These are phyloP conservation scores for Nicotiana rustica DNA, from an alignment of 305 asterid genomes.

Conservation along the genomic window DNA sequence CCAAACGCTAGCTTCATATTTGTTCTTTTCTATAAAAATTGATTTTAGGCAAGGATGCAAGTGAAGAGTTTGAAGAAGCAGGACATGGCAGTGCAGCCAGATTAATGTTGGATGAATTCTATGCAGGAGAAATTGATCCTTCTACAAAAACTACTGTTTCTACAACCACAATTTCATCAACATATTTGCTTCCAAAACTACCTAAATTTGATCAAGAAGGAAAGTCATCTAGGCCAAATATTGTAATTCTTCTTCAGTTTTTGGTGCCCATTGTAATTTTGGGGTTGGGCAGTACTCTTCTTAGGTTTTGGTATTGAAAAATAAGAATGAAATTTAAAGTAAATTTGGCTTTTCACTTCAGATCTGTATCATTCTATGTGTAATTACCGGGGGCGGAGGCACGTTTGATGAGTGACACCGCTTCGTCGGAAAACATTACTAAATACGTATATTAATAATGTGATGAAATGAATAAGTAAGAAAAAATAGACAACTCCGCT, in stretches of 20 bases:
- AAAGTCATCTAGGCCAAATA: conserved; percentile 22
- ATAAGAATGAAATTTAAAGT: neutral
- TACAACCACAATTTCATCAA: neutral
- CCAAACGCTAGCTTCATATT: too few species aligned
- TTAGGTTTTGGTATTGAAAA: conserved; percentile 27
- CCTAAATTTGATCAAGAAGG: neutral
- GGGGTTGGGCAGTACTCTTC: conserved; percentile 40
- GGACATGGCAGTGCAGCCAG: conserved; percentile 87
- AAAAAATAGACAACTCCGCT: too few species aligned
- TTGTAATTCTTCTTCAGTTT: conserved; percentile 33
- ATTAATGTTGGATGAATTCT: conserved; percentile 78
- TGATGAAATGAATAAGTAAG: too few species aligned
- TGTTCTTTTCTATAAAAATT: too few species aligned
- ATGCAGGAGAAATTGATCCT: conserved; percentile 63
- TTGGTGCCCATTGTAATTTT: conserved; percentile 41
- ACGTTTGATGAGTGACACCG: too few species aligned
- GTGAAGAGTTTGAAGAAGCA: conserved; percentile 77
- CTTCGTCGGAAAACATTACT: too few species aligned
- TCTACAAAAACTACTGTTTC: conserved; percentile 34
- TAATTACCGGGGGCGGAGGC: too few species aligned
- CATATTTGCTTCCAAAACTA: neutral
- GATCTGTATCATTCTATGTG: neutral
- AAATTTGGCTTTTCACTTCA: neutral
- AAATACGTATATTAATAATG: too few species aligned
- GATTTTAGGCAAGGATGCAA: conserved; percentile 65